These are phyloP conservation scores for Malassezia nana DNA, from an alignment of 1,284 basidiomycete genomes.

Conservation along the genomic window DNA sequence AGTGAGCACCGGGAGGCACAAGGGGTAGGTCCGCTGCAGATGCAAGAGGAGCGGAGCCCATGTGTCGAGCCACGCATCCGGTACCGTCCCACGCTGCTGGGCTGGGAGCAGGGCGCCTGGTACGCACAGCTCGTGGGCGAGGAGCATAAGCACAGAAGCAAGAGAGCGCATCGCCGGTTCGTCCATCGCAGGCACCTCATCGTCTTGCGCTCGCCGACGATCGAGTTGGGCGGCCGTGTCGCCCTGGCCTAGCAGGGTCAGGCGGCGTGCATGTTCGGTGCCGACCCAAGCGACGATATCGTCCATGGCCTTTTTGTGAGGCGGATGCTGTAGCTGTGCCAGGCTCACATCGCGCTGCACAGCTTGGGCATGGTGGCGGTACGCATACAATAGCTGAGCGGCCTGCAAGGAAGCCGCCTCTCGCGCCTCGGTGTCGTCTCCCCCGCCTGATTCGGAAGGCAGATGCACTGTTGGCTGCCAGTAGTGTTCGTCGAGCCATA, in stretches of 20 bases:
- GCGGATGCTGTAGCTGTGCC: constrained; percentile 16
- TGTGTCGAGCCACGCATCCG: background rate
- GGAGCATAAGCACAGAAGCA: constrained; percentile 1
- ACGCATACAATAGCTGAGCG: constrained; percentile 20
- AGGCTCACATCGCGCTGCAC: constrained; percentile 31
- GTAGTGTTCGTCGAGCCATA: constrained; percentile 26
- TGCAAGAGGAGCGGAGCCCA: constrained; percentile 11
- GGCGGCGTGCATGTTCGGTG: background rate
- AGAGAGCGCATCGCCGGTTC: background rate
- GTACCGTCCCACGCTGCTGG: background rate
- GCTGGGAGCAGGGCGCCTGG: constrained; percentile 14
- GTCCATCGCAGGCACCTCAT: background rate
- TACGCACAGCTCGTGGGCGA: constrained; percentile 9
- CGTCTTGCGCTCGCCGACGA: background rate
- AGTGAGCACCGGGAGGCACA: background rate
- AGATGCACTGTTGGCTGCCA: constrained; percentile 11
- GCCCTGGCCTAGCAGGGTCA: background rate
- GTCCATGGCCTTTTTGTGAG: constrained; percentile 19
- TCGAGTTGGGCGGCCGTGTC: background rate
- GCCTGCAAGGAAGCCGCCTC: constrained; percentile 15
- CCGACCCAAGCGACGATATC: constrained; percentile 23
- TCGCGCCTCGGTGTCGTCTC: constrained; percentile 1
- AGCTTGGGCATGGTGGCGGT: constrained; percentile 25
- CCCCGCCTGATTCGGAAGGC: background rate
- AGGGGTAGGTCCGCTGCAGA: background rate